Evolutionary conservation across 768 basidiomycete genomes (phyloP).

Genomic region (Lentinus brumalis): DNA sequence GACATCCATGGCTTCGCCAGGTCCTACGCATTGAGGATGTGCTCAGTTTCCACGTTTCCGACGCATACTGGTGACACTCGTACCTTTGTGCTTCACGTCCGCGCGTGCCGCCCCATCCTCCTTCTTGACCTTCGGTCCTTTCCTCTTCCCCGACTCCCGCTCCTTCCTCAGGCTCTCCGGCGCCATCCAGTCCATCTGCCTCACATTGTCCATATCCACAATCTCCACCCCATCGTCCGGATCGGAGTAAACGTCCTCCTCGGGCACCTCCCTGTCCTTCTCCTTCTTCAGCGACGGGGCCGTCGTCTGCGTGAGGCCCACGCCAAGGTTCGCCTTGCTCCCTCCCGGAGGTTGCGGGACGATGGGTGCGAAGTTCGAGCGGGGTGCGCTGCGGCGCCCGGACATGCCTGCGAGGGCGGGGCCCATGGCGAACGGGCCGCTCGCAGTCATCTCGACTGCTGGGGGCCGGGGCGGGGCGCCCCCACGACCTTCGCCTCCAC

Average conservation of each 20-base stretch:
- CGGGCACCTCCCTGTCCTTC: constrained; percentile 34
- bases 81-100: constrained; percentile 33
- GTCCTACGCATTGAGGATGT: background rate
- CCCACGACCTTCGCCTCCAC: constrained; percentile 49
- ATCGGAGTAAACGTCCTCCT: constrained; percentile 79
- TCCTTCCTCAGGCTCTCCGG: constrained; percentile 66
- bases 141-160: constrained; percentile 32
- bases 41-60: background rate
- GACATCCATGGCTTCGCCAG: constrained; percentile 27
- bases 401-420: constrained; percentile 67
- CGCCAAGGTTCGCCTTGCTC: constrained; percentile 44
- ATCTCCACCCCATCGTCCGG: constrained; percentile 88
- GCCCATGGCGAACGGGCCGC: constrained; percentile 87
- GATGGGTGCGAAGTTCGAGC: constrained; percentile 57
- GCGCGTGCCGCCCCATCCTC: constrained; percentile 23
- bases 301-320: constrained; percentile 49
- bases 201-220: constrained; percentile 78
- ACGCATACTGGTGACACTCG: background rate
- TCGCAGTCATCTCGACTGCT: constrained; percentile 75
- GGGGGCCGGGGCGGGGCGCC: constrained; percentile 51
- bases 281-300: constrained; percentile 45
- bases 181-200: constrained; percentile 86
- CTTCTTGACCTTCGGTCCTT: constrained; percentile 46
- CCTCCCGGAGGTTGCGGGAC: constrained; percentile 39
- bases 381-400: constrained; percentile 52